A percentile compares a stretch with the other conserved stretches of the same genome.
phyloP scores from a whole-genome alignment of 176 grass and related monocot genomes.

The Areca catechu region DNA sequence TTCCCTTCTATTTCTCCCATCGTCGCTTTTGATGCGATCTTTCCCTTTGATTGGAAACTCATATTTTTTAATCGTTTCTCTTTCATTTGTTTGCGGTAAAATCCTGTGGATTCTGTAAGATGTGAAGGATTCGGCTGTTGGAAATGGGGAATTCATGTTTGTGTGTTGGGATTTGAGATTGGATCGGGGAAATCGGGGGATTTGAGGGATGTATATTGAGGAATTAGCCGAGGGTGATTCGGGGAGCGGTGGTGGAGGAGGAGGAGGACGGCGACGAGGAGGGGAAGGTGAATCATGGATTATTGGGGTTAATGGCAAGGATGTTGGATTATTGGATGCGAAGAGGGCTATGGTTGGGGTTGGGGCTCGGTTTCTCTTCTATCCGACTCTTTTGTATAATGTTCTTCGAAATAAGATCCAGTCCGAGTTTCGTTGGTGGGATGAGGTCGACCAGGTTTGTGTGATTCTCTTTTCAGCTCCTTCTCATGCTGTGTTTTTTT shows the following conservation, averaged over 20 bases:
- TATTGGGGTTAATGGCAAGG: constrained; percentile 6
- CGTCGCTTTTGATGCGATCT: background rate
- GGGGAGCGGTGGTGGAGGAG: background rate
- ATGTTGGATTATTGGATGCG: constrained; percentile 29
- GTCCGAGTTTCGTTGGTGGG: constrained; percentile 93
- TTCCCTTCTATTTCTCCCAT: no score
- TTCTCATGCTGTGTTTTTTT: background rate
- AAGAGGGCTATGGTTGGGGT: constrained; percentile 79
- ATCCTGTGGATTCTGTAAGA: no score
- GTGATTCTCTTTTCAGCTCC: background rate
- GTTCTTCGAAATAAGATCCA: constrained; percentile 65
- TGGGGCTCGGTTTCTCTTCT: constrained; percentile 82
- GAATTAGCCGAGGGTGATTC: constrained; percentile 35
- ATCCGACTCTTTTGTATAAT: constrained; percentile 89
- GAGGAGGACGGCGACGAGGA: no score
- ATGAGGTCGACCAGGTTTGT: constrained; percentile 76
- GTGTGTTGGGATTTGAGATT: background rate
- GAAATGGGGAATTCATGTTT: no score
- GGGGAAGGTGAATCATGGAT: constrained; percentile 7
- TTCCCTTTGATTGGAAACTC: constrained; percentile 9
- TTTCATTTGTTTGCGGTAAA: background rate
- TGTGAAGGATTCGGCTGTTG: no score
- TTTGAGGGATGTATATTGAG: constrained; percentile 52
- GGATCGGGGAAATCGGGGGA: background rate
- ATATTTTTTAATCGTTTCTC: background rate